These are phyloP conservation scores for Cryptomeria japonica DNA, from an alignment of 75 land plant genomes.

Conservation along the genomic window DNA sequence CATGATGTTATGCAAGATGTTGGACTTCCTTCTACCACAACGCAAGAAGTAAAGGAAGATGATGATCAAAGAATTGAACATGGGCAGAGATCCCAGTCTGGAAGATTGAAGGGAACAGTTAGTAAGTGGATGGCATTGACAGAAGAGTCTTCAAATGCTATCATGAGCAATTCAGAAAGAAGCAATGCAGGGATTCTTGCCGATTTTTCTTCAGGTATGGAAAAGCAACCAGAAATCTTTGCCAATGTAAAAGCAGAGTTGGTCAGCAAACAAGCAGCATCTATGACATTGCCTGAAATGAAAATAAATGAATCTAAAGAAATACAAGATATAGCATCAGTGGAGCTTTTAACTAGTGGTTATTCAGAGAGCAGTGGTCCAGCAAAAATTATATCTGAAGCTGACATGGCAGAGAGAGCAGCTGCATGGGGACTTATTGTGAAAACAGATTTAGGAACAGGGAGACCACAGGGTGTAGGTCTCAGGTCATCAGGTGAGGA, in stretches of 20 bases:
- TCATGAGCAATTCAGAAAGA: not conserved
- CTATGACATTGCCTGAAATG: not conserved
- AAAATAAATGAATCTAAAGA: not conserved
- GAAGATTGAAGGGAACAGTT: conserved; percentile 12
- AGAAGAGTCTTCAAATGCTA: not conserved
- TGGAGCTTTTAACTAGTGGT: not conserved
- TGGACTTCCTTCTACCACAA: not conserved
- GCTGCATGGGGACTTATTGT: conserved; percentile 74
- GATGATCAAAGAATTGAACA: not conserved
- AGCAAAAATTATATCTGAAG: conserved; percentile 24
- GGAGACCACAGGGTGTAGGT: conserved; percentile 22
- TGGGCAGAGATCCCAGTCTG: conserved; percentile 11
- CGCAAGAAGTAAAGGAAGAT: not conserved
- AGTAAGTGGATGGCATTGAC: conserved; percentile 49
- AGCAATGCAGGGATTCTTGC: not conserved
- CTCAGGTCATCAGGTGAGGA: conserved; percentile 19
- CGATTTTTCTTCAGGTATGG: not conserved
- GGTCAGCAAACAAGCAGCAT: not conserved
- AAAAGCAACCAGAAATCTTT: not conserved
- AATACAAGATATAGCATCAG: not conserved
- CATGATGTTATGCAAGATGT: not conserved
- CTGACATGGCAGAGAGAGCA: conserved; percentile 57
- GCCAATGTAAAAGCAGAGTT: not conserved
- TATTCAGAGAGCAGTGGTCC: not conserved
- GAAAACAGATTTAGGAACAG: conserved; percentile 32